phyloP scores from a whole-genome alignment of 2,329 filamentous ascomycete species.

The Apiospora kogelbergensis region DNA sequence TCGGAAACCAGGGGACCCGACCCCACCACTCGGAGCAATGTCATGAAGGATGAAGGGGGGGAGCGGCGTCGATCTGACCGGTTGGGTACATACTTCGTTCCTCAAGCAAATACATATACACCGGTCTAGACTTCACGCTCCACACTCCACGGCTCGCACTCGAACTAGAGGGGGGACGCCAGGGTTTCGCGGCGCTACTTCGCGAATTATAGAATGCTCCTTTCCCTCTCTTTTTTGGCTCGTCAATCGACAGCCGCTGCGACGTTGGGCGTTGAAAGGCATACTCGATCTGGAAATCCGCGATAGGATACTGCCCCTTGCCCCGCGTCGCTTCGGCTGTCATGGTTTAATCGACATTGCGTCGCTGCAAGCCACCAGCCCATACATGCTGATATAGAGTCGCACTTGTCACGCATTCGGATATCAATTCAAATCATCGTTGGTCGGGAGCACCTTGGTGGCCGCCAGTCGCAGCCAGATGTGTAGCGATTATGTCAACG shows the following conservation, averaged over 20 bases:
- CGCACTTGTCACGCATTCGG: background rate
- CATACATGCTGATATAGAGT: background rate
- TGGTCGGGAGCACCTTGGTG: background rate
- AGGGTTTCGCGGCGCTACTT: background rate
- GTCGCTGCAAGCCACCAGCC: background rate
- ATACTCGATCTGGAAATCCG: slow-evolving; percentile 1
- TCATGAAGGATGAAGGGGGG: background rate
- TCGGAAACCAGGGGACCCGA: background rate
- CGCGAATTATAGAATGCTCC: background rate
- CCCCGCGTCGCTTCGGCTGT: background rate
- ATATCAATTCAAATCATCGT: background rate
- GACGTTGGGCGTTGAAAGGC: background rate
- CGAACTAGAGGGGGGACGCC: background rate
- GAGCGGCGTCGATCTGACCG: background rate
- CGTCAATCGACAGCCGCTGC: background rate
- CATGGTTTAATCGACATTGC: background rate
- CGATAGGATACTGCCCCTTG: background rate
- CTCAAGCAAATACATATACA: background rate
- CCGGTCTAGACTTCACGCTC: background rate
- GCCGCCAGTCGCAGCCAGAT: background rate
- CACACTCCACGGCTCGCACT: background rate
- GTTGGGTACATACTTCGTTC: background rate
- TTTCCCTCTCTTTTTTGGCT: background rate
- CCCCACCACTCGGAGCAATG: background rate
- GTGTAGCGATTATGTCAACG: background rate